phyloP scores from a whole-genome alignment of 306 rosid species.

The Begonia masoniana region DNA sequence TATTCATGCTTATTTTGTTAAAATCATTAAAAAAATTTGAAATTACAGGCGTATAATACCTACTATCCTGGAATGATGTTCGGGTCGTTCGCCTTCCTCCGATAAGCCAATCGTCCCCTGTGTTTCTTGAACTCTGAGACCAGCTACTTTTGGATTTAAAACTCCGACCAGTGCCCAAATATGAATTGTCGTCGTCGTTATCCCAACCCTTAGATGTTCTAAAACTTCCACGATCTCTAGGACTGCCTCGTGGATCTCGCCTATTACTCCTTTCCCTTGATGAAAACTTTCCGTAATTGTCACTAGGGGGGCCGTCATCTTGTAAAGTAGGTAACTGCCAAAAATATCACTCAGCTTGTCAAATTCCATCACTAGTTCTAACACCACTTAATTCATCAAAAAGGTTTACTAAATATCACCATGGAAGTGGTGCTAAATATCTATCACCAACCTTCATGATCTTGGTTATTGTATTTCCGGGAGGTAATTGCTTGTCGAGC shows the following conservation, averaged over 20 bases:
- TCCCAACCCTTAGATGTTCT: conserved; percentile 50
- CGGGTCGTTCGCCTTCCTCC: conserved; percentile 71
- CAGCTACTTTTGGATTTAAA: conserved; percentile 39
- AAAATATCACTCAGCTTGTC: not conserved
- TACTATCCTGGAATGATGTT: conserved; percentile 67
- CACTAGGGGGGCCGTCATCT: conserved; percentile 88
- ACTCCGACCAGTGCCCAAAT: conserved; percentile 29
- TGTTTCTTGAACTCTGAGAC: conserved; percentile 39
- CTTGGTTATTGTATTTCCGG: conserved; percentile 71
- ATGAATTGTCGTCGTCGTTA: conserved; percentile 9
- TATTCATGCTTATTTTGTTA: not conserved
- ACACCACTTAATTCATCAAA: too few species aligned
- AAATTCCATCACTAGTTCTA: too few species aligned
- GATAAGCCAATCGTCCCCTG: conserved; percentile 68
- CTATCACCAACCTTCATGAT: conserved; percentile 48
- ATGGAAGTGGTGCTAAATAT: conserved; percentile 2
- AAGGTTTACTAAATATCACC: too few species aligned
- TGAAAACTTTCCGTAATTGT: conserved; percentile 73
- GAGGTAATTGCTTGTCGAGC: conserved; percentile 51
- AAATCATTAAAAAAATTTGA: not conserved
- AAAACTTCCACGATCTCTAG: conserved; percentile 41
- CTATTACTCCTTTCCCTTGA: conserved; percentile 42
- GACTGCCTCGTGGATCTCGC: conserved; percentile 32
- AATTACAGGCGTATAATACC: conserved; percentile 20
- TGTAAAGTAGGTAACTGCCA: conserved; percentile 88